These are phyloP conservation scores for Fusarium abutilonis DNA, from an alignment of 2,329 filamentous ascomycete genomes.

Conservation along the genomic window DNA sequence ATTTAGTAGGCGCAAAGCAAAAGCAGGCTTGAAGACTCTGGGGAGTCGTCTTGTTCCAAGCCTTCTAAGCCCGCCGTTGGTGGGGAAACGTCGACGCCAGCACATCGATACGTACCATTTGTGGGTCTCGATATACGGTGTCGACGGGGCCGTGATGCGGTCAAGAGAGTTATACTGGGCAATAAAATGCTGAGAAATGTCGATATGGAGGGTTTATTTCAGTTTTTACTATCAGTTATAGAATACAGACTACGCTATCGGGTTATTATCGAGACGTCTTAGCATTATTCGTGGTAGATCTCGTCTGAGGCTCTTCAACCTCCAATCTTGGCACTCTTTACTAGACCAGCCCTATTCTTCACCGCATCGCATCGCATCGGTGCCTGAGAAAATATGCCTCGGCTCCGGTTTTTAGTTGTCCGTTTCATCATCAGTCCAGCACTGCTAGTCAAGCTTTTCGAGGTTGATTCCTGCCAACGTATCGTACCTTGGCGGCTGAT, in stretches of 20 bases:
- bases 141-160: background rate
- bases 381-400: background rate
- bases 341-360: background rate
- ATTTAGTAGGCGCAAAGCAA: conserved; percentile 20
- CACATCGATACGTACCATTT: conserved; percentile 24
- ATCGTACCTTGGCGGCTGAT: background rate
- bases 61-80: conserved; percentile 28
- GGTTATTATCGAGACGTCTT: too few species aligned
- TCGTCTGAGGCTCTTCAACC: background rate
- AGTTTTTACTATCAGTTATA: too few species aligned
- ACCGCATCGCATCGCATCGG: background rate
- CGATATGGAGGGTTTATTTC: too few species aligned
- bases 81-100: conserved; percentile 35
- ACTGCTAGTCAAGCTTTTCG: conserved; percentile 2
- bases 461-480: conserved; percentile 1
- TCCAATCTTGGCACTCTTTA: background rate
- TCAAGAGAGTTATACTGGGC: background rate
- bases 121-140: too few species aligned
- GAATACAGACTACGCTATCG: too few species aligned
- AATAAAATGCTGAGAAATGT: too few species aligned
- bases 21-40: conserved; percentile 5
- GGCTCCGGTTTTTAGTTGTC: conserved; percentile 13
- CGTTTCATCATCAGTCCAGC: background rate
- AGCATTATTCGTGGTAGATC: too few species aligned
- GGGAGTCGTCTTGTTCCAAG: conserved; percentile 12